A percentile compares a stretch with the other conserved stretches of the same genome.
phyloP scores from a whole-genome alignment of 495 filamentous ascomycete genomes.

The Penicillium malachiteum region DNA sequence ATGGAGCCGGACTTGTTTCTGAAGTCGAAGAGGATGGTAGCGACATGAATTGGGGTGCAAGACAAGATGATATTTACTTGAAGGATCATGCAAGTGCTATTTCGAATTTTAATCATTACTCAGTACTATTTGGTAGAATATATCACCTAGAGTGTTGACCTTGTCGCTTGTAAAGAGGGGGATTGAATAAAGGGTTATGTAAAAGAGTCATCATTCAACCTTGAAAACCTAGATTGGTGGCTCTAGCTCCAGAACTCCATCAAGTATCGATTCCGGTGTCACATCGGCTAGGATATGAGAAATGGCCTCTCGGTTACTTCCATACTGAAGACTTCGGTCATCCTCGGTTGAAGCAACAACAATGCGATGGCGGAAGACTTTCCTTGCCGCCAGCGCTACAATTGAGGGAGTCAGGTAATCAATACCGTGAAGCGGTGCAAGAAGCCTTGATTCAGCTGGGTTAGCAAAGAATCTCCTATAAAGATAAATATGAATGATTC shows the following conservation, averaged over 20 bases:
- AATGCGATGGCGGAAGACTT: conserved; percentile 88
- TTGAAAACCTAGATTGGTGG: conserved; percentile 55
- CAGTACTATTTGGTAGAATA: no score
- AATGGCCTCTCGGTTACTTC: conserved; percentile 73
- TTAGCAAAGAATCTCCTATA: neutral
- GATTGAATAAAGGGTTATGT: no score
- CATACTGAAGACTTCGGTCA: conserved; percentile 91
- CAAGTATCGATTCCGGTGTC: conserved; percentile 73
- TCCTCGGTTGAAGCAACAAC: conserved; percentile 61
- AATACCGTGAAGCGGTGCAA: conserved; percentile 82
- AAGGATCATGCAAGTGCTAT: no score
- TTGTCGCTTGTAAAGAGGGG: no score
- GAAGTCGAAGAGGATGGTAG: no score
- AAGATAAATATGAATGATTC: conserved; percentile 7
- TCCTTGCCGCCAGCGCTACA: conserved; percentile 77
- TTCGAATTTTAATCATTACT: no score
- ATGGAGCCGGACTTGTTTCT: no score
- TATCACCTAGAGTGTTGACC: no score
- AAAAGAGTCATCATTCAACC: no score
- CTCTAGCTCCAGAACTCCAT: conserved; percentile 76
- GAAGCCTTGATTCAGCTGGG: conserved; percentile 25
- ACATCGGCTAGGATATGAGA: conserved; percentile 63
- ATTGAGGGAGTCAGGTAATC: conserved; percentile 83
- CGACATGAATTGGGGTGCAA: no score
- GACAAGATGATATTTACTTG: no score